Conservation (phyloP, 371 early-diverging fungal genomes). For the Mortierella sp. region DNA sequence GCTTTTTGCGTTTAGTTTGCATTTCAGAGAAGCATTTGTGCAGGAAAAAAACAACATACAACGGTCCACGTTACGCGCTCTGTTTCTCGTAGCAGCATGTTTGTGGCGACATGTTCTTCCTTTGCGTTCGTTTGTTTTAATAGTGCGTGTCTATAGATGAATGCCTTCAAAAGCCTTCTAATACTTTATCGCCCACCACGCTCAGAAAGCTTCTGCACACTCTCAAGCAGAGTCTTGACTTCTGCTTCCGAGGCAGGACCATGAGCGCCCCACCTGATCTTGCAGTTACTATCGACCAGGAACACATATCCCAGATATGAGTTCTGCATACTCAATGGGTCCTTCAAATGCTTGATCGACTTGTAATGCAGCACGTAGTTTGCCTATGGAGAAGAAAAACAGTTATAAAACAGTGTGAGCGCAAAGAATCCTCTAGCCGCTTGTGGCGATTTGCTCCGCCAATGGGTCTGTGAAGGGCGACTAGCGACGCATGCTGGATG, state of each 20-base stretch:
- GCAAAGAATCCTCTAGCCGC: too few relatives aligned
- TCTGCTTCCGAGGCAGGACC: conserved; percentile 80
- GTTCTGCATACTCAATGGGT: conserved; percentile 78
- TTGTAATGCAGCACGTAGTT: conserved; percentile 74
- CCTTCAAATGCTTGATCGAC: conserved; percentile 69
- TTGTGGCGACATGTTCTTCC: too few relatives aligned
- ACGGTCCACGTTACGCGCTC: too few relatives aligned
- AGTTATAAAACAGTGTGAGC: not conserved
- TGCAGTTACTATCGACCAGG: conserved; percentile 79
- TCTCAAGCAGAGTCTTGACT: conserved; percentile 61
- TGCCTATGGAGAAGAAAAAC: conserved; percentile 47
- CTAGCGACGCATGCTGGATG: not conserved
- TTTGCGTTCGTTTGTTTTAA: too few relatives aligned
- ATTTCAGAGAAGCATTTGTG: not conserved
- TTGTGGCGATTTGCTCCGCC: not conserved
- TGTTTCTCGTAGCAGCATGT: too few relatives aligned
- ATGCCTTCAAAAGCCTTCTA: not conserved
- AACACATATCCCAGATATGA: conserved; percentile 85
- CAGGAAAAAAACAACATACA: not conserved
- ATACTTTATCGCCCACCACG: conserved; percentile 32
- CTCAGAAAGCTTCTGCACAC: conserved; percentile 45
- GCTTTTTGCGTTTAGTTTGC: not conserved
- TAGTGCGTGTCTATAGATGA: too few relatives aligned
- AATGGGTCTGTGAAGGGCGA: not conserved
- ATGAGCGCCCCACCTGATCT: conserved; percentile 91